Base-by-base conservation (phyloP, 345 rosid species). In the Populus pruinosa region DNA sequence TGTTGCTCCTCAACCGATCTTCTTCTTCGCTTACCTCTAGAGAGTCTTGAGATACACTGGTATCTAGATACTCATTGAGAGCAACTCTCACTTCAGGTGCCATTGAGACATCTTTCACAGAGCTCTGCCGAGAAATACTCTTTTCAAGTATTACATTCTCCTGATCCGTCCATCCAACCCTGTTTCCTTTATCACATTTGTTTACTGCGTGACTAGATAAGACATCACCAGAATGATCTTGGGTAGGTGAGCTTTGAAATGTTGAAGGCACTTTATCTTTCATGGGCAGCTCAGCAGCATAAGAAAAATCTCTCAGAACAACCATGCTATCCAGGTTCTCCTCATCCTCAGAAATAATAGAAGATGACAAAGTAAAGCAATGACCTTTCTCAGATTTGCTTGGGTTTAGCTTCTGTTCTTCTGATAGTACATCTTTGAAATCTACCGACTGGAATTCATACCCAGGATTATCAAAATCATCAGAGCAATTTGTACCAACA, bases 291-390 rank as follows among this genome's bases (percentile, higher is more conserved):
- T 80, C 83, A 21, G 53, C 80, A 62, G 69, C 71, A 80, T 80
- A 68, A 74, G 82, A 67, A 50, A 72, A 44, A 61, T 73, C 79
- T 50, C 65, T 67, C 14, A 61, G 27, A 53, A 44, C 71, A 78
- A 36, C 72, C 71, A 75, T 55, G 2, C 56, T 55, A 20, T 77
- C 80, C 13, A 2, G 63, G 55, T 62, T 84, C 77, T 83, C 82
- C 31, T 81, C 84, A 35, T 77, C 86, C 70, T 76, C 75, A 16
- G 72, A 79, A 69, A 73, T 78, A 69, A 77, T 73, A 76, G 79
- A 78, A 43, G 78, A 74, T 12, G 78, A 80, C 64, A 84, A 85
- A 53, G 71, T 23, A 66, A 64, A 38, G 80, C 55, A 33, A 70
- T 77, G 79, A 63, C 66, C 75, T 71, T 72, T 77, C 74, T 56